Evolutionary conservation across 108 stramenopile genomes (phyloP).

Genomic region (Poteriospumella lacustris): DNA sequence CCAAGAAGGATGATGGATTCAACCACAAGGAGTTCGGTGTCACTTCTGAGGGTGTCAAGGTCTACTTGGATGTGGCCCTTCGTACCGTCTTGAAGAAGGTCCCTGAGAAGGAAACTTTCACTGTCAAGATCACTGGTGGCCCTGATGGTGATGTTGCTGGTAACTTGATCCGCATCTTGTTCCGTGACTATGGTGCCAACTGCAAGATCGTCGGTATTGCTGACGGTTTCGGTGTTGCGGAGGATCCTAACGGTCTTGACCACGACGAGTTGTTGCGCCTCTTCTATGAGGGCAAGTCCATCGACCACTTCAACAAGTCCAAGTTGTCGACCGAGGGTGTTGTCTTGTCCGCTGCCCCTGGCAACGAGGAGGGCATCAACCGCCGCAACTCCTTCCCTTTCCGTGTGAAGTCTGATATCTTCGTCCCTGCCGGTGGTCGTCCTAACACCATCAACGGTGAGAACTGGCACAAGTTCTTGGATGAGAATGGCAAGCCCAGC

Average conservation of each 20-base stretch:
- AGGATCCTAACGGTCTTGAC: slow-evolving; percentile 87
- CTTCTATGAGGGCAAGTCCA: slow-evolving; percentile 63
- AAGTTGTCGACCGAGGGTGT: slow-evolving; percentile 64
- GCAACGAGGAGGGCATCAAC: slow-evolving; percentile 77
- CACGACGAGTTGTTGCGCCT: slow-evolving; percentile 82
- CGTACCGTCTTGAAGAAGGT: slow-evolving; percentile 67
- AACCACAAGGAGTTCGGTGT: slow-evolving; percentile 75
- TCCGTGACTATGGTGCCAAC: slow-evolving; percentile 88
- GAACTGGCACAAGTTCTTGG: slow-evolving; percentile 73
- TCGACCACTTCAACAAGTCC: slow-evolving; percentile 66
- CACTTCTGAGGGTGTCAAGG: slow-evolving; percentile 87
- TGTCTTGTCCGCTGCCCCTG: slow-evolving; percentile 66
- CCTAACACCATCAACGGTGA: slow-evolving; percentile 84
- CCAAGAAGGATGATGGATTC: slow-evolving; percentile 63
- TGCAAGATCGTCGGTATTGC: slow-evolving; percentile 87
- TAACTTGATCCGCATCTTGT: slow-evolving; percentile 88
- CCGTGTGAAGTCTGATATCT: slow-evolving; percentile 84
- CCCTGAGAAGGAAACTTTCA: slow-evolving; percentile 74
- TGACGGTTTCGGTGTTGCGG: slow-evolving; percentile 88
- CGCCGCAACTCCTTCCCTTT: slow-evolving; percentile 95
- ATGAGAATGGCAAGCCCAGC: slow-evolving; percentile 68
- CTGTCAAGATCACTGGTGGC: slow-evolving; percentile 90
- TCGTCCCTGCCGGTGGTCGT: slow-evolving; percentile 92
- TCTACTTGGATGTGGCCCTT: slow-evolving; percentile 87
- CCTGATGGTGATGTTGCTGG: slow-evolving; percentile 98